Base-by-base conservation (phyloP, 2,329 filamentous ascomycete genomes). In the Pseudocercospora fuligena region DNA sequence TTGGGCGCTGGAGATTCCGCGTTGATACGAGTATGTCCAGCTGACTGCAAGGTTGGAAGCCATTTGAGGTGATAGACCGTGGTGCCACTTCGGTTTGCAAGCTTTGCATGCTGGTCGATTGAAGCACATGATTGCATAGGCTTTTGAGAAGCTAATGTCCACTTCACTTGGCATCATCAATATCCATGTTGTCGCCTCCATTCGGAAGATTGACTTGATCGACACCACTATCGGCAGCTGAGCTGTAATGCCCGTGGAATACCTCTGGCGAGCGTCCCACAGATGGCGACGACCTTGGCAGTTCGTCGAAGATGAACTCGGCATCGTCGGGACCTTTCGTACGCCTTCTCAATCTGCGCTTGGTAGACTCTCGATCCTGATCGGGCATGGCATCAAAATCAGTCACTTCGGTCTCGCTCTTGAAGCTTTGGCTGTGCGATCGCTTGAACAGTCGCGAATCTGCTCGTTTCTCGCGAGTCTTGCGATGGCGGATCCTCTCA, bases 401-500 rank as follows among this genome's bases (percentile, higher is more conserved):
- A 23, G 79, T 79, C 58, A 78, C 77, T 68, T 79, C 81, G 61
- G 78, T 78, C 60, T 82, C 80, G 60, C 80, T 80, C 70, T 80
- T 80, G 29, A 82, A 74, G 63, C 79, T 83, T 72, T 82, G 78
- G 67, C 80, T 82, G 73, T 83, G 78, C 54, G 75, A 81, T 53
- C 82, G 78, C 71, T 84, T 84, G 74, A 79, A 82, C 51, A 78
- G 73, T 8, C 80, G 67, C 16, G 69, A 69, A 23, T 65, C 78
- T 23, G 76, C 73, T 56, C 80, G 81, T 77, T 79, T 81, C 8
- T 69, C 63, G 47, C 78, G 74, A 66, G 81, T 80, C 69, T 80
- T 81, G 67, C 79, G 80, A 25, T 67, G 65, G 9, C 70, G 69
- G 5, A 61, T 46, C 36, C 69, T 51, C 61, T 72, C 69, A 59